Conservation (phyloP, 176 grass and related monocot species). For the Carex parvula region DNA sequence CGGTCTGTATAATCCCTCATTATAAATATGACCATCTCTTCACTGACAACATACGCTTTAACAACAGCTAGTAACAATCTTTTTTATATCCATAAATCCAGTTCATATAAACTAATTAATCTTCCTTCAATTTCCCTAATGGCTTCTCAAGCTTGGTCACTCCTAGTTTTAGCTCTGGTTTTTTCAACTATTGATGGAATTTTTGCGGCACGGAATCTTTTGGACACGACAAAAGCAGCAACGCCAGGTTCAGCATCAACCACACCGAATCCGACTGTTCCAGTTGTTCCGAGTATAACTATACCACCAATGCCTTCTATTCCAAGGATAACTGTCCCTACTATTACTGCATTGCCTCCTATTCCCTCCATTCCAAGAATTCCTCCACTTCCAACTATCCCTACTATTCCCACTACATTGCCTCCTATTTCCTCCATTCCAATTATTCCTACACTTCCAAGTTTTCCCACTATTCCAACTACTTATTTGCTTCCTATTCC, state of each 20-base stretch:
- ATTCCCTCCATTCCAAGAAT: not conserved
- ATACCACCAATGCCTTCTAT: slow-evolving; percentile 33
- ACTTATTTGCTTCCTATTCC: slow-evolving; percentile 31
- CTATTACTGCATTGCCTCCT: not conserved
- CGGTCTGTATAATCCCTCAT: not conserved
- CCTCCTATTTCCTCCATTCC: not conserved
- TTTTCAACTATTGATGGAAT: slow-evolving; percentile 35
- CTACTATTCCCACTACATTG: not conserved
- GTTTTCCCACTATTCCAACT: not conserved
- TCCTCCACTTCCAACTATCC: not conserved
- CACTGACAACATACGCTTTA: not conserved
- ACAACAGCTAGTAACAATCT: not conserved
- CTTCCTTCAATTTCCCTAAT: not conserved
- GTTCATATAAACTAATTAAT: not conserved
- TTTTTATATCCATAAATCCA: not conserved
- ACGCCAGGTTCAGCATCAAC: slow-evolving; percentile 14
- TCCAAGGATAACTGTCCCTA: slow-evolving; percentile 9
- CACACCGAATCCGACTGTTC: slow-evolving; percentile 24
- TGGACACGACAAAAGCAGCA: slow-evolving; percentile 39
- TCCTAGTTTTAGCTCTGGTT: slow-evolving; percentile 13
- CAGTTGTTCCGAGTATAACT: slow-evolving; percentile 27
- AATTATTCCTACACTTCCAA: not conserved
- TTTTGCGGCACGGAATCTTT: slow-evolving; percentile 38
- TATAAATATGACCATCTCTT: slow-evolving; percentile 10
- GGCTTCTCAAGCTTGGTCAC: slow-evolving; percentile 12